These are phyloP conservation scores for Carallia pectinifolia DNA, from an alignment of 345 rosid species.

Conservation along the genomic window DNA sequence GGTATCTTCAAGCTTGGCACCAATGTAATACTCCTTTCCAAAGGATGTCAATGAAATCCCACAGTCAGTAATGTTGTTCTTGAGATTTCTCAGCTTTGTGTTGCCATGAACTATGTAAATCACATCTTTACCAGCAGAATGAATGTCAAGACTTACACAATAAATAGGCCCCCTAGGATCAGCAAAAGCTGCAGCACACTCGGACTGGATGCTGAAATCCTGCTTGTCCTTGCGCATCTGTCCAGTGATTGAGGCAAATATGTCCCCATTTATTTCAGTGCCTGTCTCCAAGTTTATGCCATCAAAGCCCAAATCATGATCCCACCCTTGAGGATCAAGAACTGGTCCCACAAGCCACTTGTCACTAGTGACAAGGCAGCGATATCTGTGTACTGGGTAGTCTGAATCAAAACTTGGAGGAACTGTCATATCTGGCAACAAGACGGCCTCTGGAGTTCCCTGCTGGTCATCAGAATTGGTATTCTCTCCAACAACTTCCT, in stretches of 20 bases:
- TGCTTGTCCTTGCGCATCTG: slow-evolving; percentile 83
- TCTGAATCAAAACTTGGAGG: slow-evolving; percentile 85
- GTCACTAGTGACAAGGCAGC: slow-evolving; percentile 54
- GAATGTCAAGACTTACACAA: slow-evolving; percentile 70
- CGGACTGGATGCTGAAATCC: slow-evolving; percentile 72
- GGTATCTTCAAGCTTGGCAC: slow-evolving; percentile 78
- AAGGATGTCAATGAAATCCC: slow-evolving; percentile 67
- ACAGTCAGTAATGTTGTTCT: slow-evolving; percentile 59
- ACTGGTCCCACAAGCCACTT: slow-evolving; percentile 78
- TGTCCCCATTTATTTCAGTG: slow-evolving; percentile 45
- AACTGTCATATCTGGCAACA: slow-evolving; percentile 73
- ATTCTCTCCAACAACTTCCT: slow-evolving; percentile 32
- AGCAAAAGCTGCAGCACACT: slow-evolving; percentile 61
- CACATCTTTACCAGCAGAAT: slow-evolving; percentile 73
- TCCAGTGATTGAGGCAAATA: slow-evolving; percentile 58
- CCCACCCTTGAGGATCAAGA: slow-evolving; percentile 95
- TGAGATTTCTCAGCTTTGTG: slow-evolving; percentile 57
- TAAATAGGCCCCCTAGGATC: slow-evolving; percentile 53
- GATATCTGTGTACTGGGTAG: slow-evolving; percentile 64
- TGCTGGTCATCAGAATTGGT: slow-evolving; percentile 33
- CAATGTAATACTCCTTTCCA: slow-evolving; percentile 60
- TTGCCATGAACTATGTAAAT: slow-evolving; percentile 60
- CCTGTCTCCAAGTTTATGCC: slow-evolving; percentile 81
- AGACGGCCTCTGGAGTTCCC: slow-evolving; percentile 52
- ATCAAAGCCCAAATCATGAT: slow-evolving; percentile 91